These are phyloP conservation scores for Geotrichum cucujoidarum DNA, from an alignment of 1,139 yeast genomes.

Conservation along the genomic window DNA sequence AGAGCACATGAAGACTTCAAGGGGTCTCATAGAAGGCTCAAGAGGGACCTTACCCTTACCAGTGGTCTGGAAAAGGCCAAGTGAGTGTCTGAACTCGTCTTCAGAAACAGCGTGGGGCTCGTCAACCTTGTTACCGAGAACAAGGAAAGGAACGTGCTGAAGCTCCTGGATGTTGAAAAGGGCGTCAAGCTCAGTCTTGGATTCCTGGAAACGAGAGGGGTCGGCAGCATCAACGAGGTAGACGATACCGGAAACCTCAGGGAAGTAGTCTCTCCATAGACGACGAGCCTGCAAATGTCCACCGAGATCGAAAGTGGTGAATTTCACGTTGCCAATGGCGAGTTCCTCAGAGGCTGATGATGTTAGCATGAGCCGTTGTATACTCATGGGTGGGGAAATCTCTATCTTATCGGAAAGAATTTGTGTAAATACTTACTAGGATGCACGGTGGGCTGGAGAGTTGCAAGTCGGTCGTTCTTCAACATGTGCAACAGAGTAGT, in stretches of 20 bases:
- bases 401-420: background rate
- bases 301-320: conserved; percentile 97
- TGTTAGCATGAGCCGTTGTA: conserved; percentile 1
- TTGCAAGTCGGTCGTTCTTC: conserved; percentile 95
- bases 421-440: conserved; percentile 45
- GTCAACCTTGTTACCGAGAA: conserved; percentile 95
- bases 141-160: conserved; percentile 80
- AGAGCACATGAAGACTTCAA: conserved; percentile 95
- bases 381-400: background rate
- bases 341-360: conserved; percentile 80
- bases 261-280: conserved; percentile 98
- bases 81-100: conserved; percentile 85
- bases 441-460: conserved; percentile 95
- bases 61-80: conserved; percentile 83
- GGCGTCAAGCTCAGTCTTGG: conserved; percentile 90
- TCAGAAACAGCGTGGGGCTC: conserved; percentile 91
- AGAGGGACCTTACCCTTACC: conserved; percentile 75
- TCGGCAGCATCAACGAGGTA: conserved; percentile 97
- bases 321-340: conserved; percentile 92
- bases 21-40: conserved; percentile 77
- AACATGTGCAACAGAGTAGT: conserved; percentile 95
- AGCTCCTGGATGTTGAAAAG: conserved; percentile 89
- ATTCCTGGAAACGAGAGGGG: conserved; percentile 89
- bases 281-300: conserved; percentile 98
- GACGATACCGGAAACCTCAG: conserved; percentile 96